These are phyloP conservation scores for Ziziphus jujuba DNA, from an alignment of 306 rosid species.

Conservation along the genomic window DNA sequence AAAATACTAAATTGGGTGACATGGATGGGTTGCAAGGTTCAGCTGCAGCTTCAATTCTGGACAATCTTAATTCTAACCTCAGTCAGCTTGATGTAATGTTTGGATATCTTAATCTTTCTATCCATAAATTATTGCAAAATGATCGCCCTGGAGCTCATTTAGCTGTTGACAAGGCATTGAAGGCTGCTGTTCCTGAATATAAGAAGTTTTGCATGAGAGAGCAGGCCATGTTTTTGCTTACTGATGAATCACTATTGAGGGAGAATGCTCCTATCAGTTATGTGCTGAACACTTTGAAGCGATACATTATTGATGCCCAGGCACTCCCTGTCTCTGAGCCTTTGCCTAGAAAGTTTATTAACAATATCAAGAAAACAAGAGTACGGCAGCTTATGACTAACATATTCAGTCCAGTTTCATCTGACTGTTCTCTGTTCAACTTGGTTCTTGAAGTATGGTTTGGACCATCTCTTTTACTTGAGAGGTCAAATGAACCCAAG, in stretches of 20 bases:
- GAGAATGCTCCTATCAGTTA: conserved; percentile 43
- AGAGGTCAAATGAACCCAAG: conserved; percentile 49
- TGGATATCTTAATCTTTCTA: conserved; percentile 78
- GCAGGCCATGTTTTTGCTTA: conserved; percentile 61
- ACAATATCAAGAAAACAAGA: conserved; percentile 70
- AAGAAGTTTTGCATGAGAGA: conserved; percentile 59
- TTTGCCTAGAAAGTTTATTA: conserved; percentile 63
- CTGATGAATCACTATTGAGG: conserved; percentile 47
- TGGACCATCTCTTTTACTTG: conserved; percentile 75
- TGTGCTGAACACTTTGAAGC: conserved; percentile 61
- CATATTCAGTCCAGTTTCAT: conserved; percentile 54
- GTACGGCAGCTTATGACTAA: conserved; percentile 58
- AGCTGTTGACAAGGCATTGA: conserved; percentile 64
- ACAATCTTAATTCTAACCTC: conserved; percentile 25
- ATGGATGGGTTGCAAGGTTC: conserved; percentile 39
- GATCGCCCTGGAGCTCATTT: conserved; percentile 56
- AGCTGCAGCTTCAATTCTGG: conserved; percentile 38
- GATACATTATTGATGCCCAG: conserved; percentile 44
- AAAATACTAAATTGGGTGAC: conserved; percentile 29
- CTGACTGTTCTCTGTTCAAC: conserved; percentile 64
- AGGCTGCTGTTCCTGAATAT: conserved; percentile 46
- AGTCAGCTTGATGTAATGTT: conserved; percentile 63
- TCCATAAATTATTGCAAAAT: conserved; percentile 50
- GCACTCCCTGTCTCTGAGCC: conserved; percentile 41
- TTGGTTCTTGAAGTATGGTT: conserved; percentile 67